phyloP scores from a whole-genome alignment of 2,329 filamentous ascomycete genomes.

The Penicillium sclerotiorum region DNA sequence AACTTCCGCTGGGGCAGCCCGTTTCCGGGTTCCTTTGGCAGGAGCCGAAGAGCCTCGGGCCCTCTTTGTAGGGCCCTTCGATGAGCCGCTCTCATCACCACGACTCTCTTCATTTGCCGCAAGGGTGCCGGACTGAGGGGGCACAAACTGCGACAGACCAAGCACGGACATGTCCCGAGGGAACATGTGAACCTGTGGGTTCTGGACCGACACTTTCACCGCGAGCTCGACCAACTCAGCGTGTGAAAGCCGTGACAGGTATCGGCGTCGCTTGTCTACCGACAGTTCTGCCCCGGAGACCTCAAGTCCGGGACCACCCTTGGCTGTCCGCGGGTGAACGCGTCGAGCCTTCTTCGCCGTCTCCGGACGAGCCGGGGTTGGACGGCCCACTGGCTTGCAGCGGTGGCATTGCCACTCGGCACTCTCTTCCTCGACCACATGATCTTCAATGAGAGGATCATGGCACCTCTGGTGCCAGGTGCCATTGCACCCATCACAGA shows the following conservation, averaged over 20 bases:
- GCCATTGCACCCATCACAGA: conserved; percentile 79
- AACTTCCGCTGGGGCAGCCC: not conserved
- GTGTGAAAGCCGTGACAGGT: conserved; percentile 64
- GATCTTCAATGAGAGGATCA: conserved; percentile 71
- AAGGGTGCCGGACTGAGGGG: not conserved
- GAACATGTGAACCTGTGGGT: conserved; percentile 70
- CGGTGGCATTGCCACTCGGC: conserved; percentile 72
- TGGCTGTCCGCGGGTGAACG: conserved; percentile 14
- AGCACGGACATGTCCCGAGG: conserved; percentile 40
- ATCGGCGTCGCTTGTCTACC: conserved; percentile 50
- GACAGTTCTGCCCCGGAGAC: conserved; percentile 7
- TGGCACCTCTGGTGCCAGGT: conserved; percentile 84
- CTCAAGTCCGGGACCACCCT: conserved; percentile 22
- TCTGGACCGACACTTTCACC: conserved; percentile 61
- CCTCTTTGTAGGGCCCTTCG: not conserved
- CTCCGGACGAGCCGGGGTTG: conserved; percentile 34
- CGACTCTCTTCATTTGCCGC: too few species aligned
- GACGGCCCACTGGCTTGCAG: conserved; percentile 58
- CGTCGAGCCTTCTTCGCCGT: conserved; percentile 7
- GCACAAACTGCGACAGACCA: conserved; percentile 26
- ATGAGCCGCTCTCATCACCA: not conserved
- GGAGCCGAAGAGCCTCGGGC: not conserved
- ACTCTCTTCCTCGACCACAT: conserved; percentile 66
- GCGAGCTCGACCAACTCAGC: conserved; percentile 66
- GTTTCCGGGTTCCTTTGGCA: too few species aligned